A percentile compares a stretch with the other conserved stretches of the same genome.
Conservation (phyloP, 371 early-diverging fungal genomes). For the Apophysomyces elegans region DNA sequence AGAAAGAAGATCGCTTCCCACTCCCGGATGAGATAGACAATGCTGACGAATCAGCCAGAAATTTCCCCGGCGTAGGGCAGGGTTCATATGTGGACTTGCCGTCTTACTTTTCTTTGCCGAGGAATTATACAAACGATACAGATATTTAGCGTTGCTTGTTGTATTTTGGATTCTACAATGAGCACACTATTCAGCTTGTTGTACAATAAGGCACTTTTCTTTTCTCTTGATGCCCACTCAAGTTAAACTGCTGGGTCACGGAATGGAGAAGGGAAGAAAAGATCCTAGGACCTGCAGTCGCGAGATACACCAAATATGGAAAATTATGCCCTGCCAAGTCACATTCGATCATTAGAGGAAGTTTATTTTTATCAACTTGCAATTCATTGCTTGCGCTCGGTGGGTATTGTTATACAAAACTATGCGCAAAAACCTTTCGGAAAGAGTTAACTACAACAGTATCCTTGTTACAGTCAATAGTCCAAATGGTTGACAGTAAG, state of each 20-base stretch:
- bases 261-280: background rate
- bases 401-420: no score
- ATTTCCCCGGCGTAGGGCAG: slow-evolving; percentile 24
- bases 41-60: background rate
- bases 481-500: no score
- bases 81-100: slow-evolving; percentile 24
- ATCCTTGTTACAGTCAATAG: no score
- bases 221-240: background rate
- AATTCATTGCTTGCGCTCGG: no score
- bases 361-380: no score
- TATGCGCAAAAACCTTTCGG: no score
- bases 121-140: slow-evolving; percentile 17
- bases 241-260: background rate
- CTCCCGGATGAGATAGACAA: background rate
- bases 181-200: background rate
- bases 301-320: no score
- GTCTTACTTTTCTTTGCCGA: slow-evolving; percentile 22
- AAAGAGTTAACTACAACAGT: no score
- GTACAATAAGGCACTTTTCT: background rate
- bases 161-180: background rate
- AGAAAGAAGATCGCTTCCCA: background rate
- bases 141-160: background rate
- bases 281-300: background rate
- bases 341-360: no score
- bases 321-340: no score